Percentiles rank a stretch among this genome's conserved stretches.
Evolutionary conservation across 2,329 filamentous ascomycete species (phyloP).

Genomic region (Gnomoniopsis sp.): DNA sequence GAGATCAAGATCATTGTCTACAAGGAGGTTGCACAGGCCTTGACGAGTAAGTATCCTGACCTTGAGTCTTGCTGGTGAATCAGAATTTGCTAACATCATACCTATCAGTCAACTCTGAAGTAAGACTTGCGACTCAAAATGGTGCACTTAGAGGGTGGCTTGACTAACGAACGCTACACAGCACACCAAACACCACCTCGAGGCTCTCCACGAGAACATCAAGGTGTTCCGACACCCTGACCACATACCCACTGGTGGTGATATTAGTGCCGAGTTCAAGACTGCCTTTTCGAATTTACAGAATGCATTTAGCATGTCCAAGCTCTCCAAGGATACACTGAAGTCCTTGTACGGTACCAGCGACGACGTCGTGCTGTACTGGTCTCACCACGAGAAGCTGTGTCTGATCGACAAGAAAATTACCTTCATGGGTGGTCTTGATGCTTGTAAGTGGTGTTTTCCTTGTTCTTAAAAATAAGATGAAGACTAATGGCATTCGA

Average conservation of each 20-base stretch:
- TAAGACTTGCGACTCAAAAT: constrained; percentile 6
- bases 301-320: constrained; percentile 53
- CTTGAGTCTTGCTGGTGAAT: neutral
- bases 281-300: constrained; percentile 29
- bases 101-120: constrained; percentile 27
- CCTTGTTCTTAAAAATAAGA: too few species aligned
- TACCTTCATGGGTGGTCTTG: constrained; percentile 89
- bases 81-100: neutral
- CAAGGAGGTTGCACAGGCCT: constrained; percentile 81
- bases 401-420: constrained; percentile 74
- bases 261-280: constrained; percentile 19
- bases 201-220: constrained; percentile 78
- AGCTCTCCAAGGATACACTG: constrained; percentile 68
- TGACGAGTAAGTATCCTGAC: constrained; percentile 62
- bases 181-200: constrained; percentile 78
- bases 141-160: neutral
- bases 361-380: constrained; percentile 80
- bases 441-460: constrained; percentile 57
- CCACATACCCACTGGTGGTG: constrained; percentile 67
- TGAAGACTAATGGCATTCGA: neutral
- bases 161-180: constrained; percentile 24
- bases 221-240: constrained; percentile 88
- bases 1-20: constrained; percentile 85
- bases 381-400: constrained; percentile 92
- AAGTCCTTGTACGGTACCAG: constrained; percentile 78